Percentiles rank a stretch among this genome's conserved stretches.
phyloP scores from a whole-genome alignment of 2,329 filamentous ascomycete genomes.

The Hymenoscyphus scutula region DNA sequence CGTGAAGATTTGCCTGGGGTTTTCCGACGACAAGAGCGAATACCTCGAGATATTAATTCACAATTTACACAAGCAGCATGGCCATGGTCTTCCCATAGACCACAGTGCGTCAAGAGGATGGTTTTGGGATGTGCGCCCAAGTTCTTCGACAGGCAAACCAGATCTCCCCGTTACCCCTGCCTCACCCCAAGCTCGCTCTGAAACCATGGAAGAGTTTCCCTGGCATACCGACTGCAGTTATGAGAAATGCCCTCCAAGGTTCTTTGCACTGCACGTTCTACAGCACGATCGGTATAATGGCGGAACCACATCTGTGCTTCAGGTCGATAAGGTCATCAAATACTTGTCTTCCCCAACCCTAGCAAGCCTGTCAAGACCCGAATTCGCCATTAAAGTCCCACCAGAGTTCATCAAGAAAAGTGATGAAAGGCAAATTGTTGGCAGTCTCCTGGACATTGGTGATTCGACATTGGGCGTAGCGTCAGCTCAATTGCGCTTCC shows the following conservation, averaged over 20 bases:
- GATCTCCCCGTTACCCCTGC: constrained; percentile 4
- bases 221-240: constrained; percentile 37
- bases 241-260: constrained; percentile 29
- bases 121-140: constrained; percentile 34
- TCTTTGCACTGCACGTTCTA: constrained; percentile 34
- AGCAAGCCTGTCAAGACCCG: constrained; percentile 20
- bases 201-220: constrained; percentile 34
- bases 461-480: constrained; percentile 7
- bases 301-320: constrained; percentile 29
- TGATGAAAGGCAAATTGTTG: constrained; percentile 23
- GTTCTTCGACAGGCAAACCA: constrained; percentile 11
- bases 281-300: constrained; percentile 29
- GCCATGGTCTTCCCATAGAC: constrained; percentile 27
- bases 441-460: constrained; percentile 25
- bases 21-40: constrained; percentile 7
- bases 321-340: constrained; percentile 22
- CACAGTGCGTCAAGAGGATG: constrained; percentile 31
- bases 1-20: constrained; percentile 2
- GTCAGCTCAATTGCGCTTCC: constrained; percentile 23
- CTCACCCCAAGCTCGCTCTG: constrained; percentile 24
- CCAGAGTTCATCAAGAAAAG: constrained; percentile 36
- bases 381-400: constrained; percentile 33
- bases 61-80: neutral
- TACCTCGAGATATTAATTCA: constrained; percentile 7
- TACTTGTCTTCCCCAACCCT: constrained; percentile 18